These are phyloP conservation scores for Delonix regia DNA, from an alignment of 306 rosid species.

Conservation along the genomic window DNA sequence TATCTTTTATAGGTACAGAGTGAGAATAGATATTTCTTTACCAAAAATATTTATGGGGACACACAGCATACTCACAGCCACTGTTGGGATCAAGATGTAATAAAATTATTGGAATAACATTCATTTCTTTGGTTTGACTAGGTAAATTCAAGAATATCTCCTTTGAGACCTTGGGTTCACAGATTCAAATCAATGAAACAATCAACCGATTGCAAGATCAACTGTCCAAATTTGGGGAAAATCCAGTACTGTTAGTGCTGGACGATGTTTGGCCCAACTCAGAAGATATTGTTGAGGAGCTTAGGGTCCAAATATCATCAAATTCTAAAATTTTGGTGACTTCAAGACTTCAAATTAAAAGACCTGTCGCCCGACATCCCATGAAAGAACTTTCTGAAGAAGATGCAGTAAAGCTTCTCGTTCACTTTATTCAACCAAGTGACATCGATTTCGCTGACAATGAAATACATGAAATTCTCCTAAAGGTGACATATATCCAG, in stretches of 20 bases:
- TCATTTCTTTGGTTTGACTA: neutral
- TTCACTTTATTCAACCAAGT: constrained; percentile 18
- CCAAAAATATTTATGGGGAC: neutral
- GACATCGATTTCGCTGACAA: neutral
- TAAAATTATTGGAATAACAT: neutral
- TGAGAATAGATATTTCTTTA: too few relatives aligned
- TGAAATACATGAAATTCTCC: neutral
- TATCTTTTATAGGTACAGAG: too few relatives aligned
- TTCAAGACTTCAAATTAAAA: neutral
- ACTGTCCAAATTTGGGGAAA: neutral
- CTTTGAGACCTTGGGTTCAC: neutral
- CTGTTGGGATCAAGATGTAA: neutral
- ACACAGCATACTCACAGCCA: neutral
- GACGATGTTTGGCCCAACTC: constrained; percentile 15
- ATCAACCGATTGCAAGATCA: neutral
- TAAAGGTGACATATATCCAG: neutral
- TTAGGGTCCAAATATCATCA: neutral
- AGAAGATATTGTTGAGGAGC: neutral
- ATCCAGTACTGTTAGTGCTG: neutral
- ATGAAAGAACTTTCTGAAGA: neutral
- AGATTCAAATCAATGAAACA: neutral
- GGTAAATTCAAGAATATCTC: neutral
- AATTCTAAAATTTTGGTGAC: neutral
- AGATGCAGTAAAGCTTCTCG: neutral
- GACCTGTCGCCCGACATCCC: neutral